phyloP scores from a whole-genome alignment of 345 rosid genomes.

The Arabidopsis suecica region DNA sequence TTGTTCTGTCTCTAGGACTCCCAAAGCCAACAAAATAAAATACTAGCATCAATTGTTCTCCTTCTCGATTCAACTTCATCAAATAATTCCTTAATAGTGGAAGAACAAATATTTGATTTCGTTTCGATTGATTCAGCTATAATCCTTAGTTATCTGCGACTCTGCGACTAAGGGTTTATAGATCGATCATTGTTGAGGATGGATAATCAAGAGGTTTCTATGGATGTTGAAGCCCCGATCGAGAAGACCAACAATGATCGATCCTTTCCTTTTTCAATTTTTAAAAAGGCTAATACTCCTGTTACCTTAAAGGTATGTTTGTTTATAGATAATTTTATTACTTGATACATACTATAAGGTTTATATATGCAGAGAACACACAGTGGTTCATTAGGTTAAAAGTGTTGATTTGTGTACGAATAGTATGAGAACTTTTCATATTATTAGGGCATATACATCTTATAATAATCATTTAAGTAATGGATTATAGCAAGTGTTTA shows the following conservation, averaged over 20 bases:
- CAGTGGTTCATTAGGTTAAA: conserved; percentile 7
- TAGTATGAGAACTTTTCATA: background rate
- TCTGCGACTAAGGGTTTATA: conserved; percentile 10
- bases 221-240: conserved; percentile 46
- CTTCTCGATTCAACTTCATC: background rate
- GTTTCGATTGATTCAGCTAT: background rate
- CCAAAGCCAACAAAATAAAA: conserved; percentile 4
- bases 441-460: background rate
- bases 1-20: conserved; percentile 29
- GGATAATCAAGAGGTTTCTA: conserved; percentile 40
- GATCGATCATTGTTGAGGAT: conserved; percentile 23
- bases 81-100: conserved; percentile 9
- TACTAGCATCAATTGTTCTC: background rate
- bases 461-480: background rate
- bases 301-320: conserved; percentile 51
- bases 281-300: conserved; percentile 48
- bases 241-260: conserved; percentile 32
- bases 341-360: background rate
- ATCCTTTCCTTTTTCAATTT: conserved; percentile 40
- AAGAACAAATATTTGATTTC: conserved; percentile 5
- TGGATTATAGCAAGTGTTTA: background rate
- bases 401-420: conserved; percentile 4
- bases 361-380: background rate
- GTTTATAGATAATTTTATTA: background rate
- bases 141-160: conserved; percentile 20